A percentile compares a stretch with the other conserved stretches of the same genome.
phyloP scores from a whole-genome alignment of 2,329 filamentous ascomycete genomes.

The Aureobasidium lini region DNA sequence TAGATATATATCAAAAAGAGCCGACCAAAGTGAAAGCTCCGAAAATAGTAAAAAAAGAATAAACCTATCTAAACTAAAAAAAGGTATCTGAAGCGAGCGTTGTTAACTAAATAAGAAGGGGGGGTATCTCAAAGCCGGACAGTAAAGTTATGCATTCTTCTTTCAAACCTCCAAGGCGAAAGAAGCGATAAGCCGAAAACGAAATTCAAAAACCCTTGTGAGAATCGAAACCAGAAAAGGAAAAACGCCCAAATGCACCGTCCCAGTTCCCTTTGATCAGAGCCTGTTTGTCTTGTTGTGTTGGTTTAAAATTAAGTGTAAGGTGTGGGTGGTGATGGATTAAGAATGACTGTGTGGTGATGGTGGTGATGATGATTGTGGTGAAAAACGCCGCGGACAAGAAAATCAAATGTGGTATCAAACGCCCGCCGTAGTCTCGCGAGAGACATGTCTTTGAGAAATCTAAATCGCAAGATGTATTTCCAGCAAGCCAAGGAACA shows the following conservation, averaged over 20 bases:
- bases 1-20: too few species aligned
- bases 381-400: neutral
- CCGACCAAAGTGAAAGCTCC: too few species aligned
- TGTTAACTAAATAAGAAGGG: neutral
- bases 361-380: neutral
- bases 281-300: conserved; percentile 4
- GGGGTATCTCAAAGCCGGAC: too few species aligned
- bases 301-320: neutral
- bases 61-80: neutral
- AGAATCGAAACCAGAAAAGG: neutral
- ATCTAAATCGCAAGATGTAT: conserved; percentile 7
- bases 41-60: too few species aligned
- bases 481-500: neutral
- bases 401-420: conserved; percentile 4
- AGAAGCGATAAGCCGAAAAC: neutral
- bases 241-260: conserved; percentile 8
- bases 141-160: too few species aligned
- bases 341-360: neutral
- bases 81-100: conserved; percentile 1
- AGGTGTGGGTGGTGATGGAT: neutral
- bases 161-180: neutral
- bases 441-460: conserved; percentile 1
- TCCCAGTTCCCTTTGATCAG: neutral
- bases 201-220: neutral
- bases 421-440: conserved; percentile 8